Evolutionary conservation across 257 asterid species (phyloP).

Genomic region (Avicennia marina): DNA sequence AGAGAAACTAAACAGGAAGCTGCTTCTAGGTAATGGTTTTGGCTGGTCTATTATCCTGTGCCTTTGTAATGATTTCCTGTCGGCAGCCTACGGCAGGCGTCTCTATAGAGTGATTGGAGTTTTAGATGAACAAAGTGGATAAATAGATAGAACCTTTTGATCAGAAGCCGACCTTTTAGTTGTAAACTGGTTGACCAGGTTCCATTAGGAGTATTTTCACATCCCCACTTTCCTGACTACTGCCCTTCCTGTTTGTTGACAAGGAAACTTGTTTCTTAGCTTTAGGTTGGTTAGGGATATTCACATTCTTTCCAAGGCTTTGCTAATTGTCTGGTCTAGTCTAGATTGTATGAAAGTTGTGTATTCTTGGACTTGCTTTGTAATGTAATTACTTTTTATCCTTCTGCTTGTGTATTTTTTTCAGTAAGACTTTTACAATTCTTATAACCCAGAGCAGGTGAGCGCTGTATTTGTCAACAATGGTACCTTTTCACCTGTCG

Average conservation of each 20-base stretch:
- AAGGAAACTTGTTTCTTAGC: constrained; percentile 26
- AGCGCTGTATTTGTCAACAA: constrained; percentile 3
- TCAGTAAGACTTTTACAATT: constrained; percentile 5
- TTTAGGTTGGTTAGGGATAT: constrained; percentile 43
- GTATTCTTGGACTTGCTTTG: too few relatives aligned
- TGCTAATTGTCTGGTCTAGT: too few relatives aligned
- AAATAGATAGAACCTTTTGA: constrained; percentile 30
- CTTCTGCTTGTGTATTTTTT: constrained; percentile 25
- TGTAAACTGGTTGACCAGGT: constrained; percentile 25
- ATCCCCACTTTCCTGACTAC: constrained; percentile 21
- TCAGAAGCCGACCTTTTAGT: constrained; percentile 47
- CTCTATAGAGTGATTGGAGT: constrained; percentile 62
- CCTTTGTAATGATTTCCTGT: constrained; percentile 33
- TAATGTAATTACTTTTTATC: constrained; percentile 19
- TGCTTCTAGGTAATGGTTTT: constrained; percentile 38
- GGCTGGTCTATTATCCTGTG: constrained; percentile 15
- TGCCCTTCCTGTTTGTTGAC: constrained; percentile 13
- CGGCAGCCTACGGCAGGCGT: constrained; percentile 44
- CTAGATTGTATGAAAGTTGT: too few relatives aligned
- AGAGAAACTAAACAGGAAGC: constrained; percentile 92
- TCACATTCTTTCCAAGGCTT: constrained; percentile 10
- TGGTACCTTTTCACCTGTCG: constrained; percentile 18
- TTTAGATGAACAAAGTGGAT: constrained; percentile 10
- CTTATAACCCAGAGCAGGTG: constrained; percentile 14
- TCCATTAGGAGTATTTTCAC: neutral